Percentiles rank a stretch among this genome's conserved stretches.
These are phyloP conservation scores for Vigna angularis DNA, from an alignment of 306 rosid genomes.

Conservation along the genomic window DNA sequence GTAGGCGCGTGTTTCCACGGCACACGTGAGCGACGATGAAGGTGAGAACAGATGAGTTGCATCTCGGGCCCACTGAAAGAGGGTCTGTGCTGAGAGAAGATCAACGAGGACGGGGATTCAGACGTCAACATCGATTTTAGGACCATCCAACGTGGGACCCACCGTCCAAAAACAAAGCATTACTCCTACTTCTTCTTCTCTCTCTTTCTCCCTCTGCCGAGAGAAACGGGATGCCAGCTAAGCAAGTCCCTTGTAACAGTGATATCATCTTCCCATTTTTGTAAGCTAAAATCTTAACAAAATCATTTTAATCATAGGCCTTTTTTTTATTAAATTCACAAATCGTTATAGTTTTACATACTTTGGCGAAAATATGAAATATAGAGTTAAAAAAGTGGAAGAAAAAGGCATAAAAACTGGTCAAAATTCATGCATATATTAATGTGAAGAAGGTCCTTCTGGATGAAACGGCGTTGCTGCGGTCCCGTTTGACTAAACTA, in stretches of 20 bases:
- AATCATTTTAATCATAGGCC: neutral
- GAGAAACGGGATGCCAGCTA: slow-evolving; percentile 34
- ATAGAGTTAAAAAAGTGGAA: too few relatives aligned
- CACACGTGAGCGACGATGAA: accelerated
- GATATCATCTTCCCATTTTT: slow-evolving; percentile 15
- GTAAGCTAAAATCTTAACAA: neutral
- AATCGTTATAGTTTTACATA: too few relatives aligned
- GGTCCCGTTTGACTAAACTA: slow-evolving; percentile 39
- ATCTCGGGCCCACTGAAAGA: slow-evolving; percentile 41
- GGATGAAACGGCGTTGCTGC: slow-evolving; percentile 26
- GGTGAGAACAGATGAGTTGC: neutral
- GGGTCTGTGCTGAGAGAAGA: slow-evolving; percentile 47
- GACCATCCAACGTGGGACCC: slow-evolving; percentile 62
- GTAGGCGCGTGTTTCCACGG: neutral
- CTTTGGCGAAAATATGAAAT: too few relatives aligned
- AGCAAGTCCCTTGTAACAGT: slow-evolving; percentile 37
- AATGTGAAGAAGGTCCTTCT: neutral
- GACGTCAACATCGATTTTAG: slow-evolving; percentile 65
- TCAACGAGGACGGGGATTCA: slow-evolving; percentile 54
- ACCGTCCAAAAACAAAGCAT: slow-evolving; percentile 34
- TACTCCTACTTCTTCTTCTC: neutral
- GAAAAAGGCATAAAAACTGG: too few relatives aligned
- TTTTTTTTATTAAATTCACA: neutral
- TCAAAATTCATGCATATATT: neutral
- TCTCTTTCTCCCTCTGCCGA: neutral